Conservation (phyloP, 108 stramenopile species). For the Conticribra weissflogii region DNA sequence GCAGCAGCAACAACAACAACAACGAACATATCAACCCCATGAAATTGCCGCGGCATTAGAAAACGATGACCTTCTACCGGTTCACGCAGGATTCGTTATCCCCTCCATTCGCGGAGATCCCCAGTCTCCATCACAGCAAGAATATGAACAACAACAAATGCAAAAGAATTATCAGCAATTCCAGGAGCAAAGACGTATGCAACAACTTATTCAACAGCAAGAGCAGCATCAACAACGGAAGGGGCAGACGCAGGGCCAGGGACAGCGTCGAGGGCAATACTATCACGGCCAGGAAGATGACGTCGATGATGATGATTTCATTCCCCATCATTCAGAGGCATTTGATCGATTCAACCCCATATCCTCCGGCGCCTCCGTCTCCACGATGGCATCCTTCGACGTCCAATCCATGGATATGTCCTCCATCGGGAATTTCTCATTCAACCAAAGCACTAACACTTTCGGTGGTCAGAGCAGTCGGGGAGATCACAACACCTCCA, state of each 20-base stretch:
- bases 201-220: constrained; percentile 6
- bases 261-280: neutral
- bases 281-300: neutral
- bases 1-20: constrained; percentile 15
- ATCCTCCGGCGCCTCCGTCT: constrained; percentile 38
- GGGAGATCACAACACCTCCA: constrained; percentile 21
- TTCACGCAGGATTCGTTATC: constrained; percentile 38
- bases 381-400: constrained; percentile 38
- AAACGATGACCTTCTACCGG: constrained; percentile 28
- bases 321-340: constrained; percentile 5
- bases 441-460: constrained; percentile 2
- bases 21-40: constrained; percentile 13
- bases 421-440: constrained; percentile 40
- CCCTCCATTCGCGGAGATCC: constrained; percentile 17
- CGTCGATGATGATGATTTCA: constrained; percentile 12
- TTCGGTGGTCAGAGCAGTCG: neutral
- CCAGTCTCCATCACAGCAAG: neutral
- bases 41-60: constrained; percentile 14
- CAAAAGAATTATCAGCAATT: constrained; percentile 22
- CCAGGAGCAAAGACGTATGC: constrained; percentile 12
- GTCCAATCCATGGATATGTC: constrained; percentile 45
- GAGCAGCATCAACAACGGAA: constrained; percentile 17
- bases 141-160: constrained; percentile 10
- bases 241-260: constrained; percentile 10
- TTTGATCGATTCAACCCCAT: constrained; percentile 29